These are phyloP conservation scores for Nyssa sinensis DNA, from an alignment of 148 eudicot species.

Conservation along the genomic window DNA sequence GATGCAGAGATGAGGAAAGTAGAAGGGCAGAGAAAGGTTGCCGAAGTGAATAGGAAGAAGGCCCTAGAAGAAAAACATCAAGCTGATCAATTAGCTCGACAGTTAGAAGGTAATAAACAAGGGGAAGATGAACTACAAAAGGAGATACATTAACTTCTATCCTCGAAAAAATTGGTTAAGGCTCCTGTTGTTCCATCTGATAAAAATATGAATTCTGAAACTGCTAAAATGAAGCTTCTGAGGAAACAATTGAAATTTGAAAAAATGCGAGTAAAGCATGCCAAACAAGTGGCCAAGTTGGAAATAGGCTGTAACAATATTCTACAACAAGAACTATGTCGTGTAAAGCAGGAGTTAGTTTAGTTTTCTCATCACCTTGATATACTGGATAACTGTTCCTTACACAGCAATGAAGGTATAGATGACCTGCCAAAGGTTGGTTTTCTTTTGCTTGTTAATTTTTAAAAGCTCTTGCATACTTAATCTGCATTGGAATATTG, in stretches of 20 bases:
- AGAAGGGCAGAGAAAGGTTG: conserved; percentile 45
- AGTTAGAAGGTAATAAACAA: conserved; percentile 35
- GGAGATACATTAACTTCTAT: conserved; percentile 29
- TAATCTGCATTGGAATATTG: not conserved
- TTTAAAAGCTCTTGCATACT: not conserved
- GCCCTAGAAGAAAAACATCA: conserved; percentile 48
- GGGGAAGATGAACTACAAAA: conserved; percentile 38
- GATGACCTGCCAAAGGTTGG: conserved; percentile 50
- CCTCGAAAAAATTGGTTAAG: conserved; percentile 25
- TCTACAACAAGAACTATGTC: conserved; percentile 46
- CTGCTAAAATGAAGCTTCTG: conserved; percentile 45
- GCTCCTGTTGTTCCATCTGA: conserved; percentile 13
- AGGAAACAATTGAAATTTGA: conserved; percentile 67
- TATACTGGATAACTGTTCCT: conserved; percentile 37
- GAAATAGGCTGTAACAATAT: conserved; percentile 51
- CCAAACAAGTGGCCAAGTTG: conserved; percentile 61
- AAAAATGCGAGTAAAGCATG: conserved; percentile 71
- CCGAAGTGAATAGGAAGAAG: conserved; percentile 36
- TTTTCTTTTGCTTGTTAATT: conserved; percentile 16
- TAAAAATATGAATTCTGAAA: conserved; percentile 20
- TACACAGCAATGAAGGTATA: conserved; percentile 35
- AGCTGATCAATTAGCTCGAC: conserved; percentile 47
- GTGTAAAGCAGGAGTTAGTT: conserved; percentile 46
- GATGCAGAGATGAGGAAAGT: conserved; percentile 43
- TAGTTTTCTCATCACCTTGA: conserved; percentile 47